phyloP scores from a whole-genome alignment of 306 rosid genomes.

The Abrus precatorius region DNA sequence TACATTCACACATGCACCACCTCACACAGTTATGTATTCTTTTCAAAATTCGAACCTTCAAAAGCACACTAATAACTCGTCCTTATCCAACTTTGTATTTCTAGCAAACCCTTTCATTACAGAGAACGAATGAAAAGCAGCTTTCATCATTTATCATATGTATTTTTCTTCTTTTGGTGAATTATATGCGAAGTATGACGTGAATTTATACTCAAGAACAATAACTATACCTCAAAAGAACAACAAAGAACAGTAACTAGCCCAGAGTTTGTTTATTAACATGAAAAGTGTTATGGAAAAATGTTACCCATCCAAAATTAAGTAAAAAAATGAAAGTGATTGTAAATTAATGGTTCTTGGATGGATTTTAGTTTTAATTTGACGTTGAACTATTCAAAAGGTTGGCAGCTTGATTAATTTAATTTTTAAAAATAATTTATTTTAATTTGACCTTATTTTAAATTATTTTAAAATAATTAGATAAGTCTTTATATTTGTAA shows the following conservation, averaged over 20 bases:
- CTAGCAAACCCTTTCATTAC: background rate
- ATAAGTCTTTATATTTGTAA: no score
- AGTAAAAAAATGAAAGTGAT: background rate
- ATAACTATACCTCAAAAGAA: no score
- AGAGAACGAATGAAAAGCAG: background rate
- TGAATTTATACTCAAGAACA: background rate
- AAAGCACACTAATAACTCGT: conserved; percentile 14
- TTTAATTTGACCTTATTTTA: no score
- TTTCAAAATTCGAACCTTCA: conserved; percentile 33
- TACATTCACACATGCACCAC: background rate
- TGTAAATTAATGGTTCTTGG: background rate
- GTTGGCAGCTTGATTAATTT: no score
- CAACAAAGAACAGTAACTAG: background rate
- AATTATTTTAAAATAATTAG: no score
- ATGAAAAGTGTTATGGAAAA: background rate
- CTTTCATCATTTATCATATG: background rate
- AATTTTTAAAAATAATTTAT: no score
- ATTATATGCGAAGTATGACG: conserved; percentile 3
- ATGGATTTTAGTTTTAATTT: background rate
- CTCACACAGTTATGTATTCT: conserved; percentile 9
- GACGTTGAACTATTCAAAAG: no score
- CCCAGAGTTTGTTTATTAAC: background rate
- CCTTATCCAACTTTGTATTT: background rate
- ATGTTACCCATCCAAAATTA: background rate
- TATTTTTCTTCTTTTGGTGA: background rate